phyloP scores from a whole-genome alignment of 2,329 filamentous ascomycete genomes.

The Exophiala sideris region DNA sequence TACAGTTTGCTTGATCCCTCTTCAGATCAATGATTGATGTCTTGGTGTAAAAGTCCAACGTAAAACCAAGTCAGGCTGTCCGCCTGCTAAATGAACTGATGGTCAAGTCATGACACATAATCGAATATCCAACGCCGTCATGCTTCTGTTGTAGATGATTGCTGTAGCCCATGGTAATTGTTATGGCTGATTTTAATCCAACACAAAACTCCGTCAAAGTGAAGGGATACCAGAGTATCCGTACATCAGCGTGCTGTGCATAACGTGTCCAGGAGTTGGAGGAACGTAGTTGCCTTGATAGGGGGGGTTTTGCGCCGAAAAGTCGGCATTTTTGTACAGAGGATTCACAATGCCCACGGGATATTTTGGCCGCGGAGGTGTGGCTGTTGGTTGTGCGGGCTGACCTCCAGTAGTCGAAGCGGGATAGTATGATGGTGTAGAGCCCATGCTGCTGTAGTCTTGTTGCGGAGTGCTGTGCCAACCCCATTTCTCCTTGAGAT shows the following conservation, averaged over 20 bases:
- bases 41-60: too few species aligned
- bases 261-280: conserved; percentile 40
- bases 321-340: conserved; percentile 68
- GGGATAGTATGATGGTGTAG: conserved; percentile 24
- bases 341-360: conserved; percentile 62
- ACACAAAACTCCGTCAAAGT: too few species aligned
- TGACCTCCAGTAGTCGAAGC: conserved; percentile 16
- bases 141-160: too few species aligned
- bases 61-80: too few species aligned
- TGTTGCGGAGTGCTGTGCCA: conserved; percentile 53
- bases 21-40: too few species aligned
- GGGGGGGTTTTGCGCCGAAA: conserved; percentile 72
- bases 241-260: conserved; percentile 24
- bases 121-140: too few species aligned
- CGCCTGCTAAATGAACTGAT: too few species aligned
- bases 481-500: conserved; percentile 74
- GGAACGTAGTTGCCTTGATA: conserved; percentile 79
- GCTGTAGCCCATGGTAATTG: too few species aligned
- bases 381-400: conserved; percentile 11
- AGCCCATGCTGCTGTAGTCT: conserved; percentile 38
- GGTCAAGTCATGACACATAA: too few species aligned
- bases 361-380: conserved; percentile 33
- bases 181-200: too few species aligned
- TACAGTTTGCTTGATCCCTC: too few species aligned
- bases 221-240: conserved; percentile 22